These are phyloP conservation scores for Phlebiopsis gigantea DNA, from an alignment of 768 basidiomycete species.

Conservation along the genomic window DNA sequence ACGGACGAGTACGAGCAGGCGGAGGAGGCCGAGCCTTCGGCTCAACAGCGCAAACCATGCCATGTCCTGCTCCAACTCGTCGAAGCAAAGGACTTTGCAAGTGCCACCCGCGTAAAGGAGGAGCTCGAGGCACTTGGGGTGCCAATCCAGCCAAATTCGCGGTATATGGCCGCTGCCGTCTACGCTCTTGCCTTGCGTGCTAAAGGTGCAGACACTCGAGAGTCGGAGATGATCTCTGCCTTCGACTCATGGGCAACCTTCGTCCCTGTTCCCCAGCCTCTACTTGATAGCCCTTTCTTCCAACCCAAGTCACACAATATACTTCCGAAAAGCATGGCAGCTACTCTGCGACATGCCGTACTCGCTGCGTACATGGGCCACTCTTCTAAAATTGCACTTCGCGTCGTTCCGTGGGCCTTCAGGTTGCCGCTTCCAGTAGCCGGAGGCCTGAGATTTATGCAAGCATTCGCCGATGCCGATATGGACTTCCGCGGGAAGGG, in stretches of 20 bases:
- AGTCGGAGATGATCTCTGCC: background rate
- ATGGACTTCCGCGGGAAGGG: background rate
- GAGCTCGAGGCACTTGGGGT: slow-evolving; percentile 35
- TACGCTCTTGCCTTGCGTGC: background rate
- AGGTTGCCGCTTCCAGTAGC: background rate
- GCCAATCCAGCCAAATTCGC: slow-evolving; percentile 29
- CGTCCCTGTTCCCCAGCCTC: background rate
- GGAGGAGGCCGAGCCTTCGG: background rate
- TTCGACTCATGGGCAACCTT: background rate
- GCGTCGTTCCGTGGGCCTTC: background rate
- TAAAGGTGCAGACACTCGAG: background rate
- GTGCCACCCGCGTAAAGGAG: slow-evolving; percentile 33
- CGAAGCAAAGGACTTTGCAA: slow-evolving; percentile 22
- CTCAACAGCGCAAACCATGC: slow-evolving; percentile 10
- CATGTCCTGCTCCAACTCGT: slow-evolving; percentile 25
- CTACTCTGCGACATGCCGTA: background rate
- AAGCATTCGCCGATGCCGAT: background rate
- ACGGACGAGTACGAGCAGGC: slow-evolving; percentile 2
- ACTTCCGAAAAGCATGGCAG: background rate
- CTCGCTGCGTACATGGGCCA: background rate
- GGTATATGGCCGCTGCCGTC: slow-evolving; percentile 22
- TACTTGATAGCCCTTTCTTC: background rate
- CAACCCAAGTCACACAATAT: background rate
- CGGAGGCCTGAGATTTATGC: background rate
- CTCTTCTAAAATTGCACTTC: background rate